Evolutionary conservation across 805 yeast species (phyloP), one percentile per base, ranked within the genome.

Genomic region (Candida hungchunana): DNA sequence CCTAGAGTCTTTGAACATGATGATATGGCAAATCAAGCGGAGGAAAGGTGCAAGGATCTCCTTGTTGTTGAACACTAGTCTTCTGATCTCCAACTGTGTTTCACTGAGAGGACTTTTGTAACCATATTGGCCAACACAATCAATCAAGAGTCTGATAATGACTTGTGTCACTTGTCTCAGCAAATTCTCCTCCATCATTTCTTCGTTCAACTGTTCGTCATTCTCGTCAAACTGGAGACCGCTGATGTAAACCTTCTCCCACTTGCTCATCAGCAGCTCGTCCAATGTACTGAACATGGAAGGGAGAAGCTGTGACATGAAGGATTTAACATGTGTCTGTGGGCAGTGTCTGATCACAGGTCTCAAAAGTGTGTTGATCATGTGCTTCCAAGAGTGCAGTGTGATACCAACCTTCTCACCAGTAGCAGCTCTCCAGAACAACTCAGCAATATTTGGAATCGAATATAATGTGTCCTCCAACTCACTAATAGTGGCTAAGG

Each of bases 111-210:
- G 47, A 47, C 47, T 43, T 53, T 59, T 42, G 51, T 45, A 52
- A 34, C 84, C 73, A 35, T 75, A 71, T 58, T 89, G 96, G 2
- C 95, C 94, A 21, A 84, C 83, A 32, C 88, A 67, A 55, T 90
- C 97, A 60, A 89, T 85, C 44, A 93, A 61, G 53, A 89, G 69
- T 40, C 97, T 68, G 36, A 82, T 96, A 9, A 86, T 86, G 4
- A 94, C 89, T 2, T 95, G 95, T 0, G 97, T 89, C 26, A 93
- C 71, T 57, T 93, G 97, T 48, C 98, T 70, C 41, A 90, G 65
- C 67, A 90, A 73, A 59, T 90, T 96, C 56, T 93, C 98, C 48
- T 90, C 97, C 84, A 93, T 82, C 94, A 93, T 93, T 55, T 93
- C 98, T 48, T 89, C 96, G n/a, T 93, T 81, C 51, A 90, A 68